Evolutionary conservation across 768 basidiomycete genomes (phyloP).

Genomic region (Bullera alba): DNA sequence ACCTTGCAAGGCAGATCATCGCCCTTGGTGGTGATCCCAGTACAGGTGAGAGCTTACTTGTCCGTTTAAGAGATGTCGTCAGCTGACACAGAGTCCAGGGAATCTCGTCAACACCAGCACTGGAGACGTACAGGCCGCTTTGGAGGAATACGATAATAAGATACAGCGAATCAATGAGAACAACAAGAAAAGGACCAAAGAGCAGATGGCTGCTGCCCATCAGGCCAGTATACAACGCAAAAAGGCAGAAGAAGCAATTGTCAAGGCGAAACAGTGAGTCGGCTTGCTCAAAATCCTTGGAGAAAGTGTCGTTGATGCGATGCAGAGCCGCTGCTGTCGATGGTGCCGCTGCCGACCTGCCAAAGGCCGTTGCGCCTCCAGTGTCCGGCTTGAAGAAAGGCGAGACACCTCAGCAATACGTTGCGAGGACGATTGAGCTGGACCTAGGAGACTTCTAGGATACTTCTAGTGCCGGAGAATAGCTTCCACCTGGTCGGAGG

Average conservation of each 20-base stretch:
- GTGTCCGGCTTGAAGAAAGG: conserved; percentile 22
- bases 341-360: conserved; percentile 13
- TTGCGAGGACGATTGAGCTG: conserved; percentile 40
- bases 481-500: too few relatives aligned
- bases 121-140: conserved; percentile 3
- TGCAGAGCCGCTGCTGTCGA: conserved; percentile 6
- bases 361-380: conserved; percentile 18
- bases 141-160: conserved; percentile 49
- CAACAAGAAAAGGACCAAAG: conserved; percentile 76
- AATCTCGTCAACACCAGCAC: neutral
- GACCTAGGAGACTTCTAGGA: conserved; percentile 44
- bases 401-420: conserved; percentile 32
- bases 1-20: conserved; percentile 61
- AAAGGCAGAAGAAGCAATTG: conserved; percentile 65
- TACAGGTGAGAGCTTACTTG: conserved; percentile 14
- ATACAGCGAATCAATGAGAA: conserved; percentile 80
- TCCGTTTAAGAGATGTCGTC: neutral
- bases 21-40: conserved; percentile 49
- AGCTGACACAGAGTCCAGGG: neutral
- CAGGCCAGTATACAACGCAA: conserved; percentile 53
- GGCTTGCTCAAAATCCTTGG: conserved; percentile 36
- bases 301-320: neutral
- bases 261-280: conserved; percentile 54
- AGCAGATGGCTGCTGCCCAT: conserved; percentile 47
- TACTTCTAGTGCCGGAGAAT: too few relatives aligned